Evolutionary conservation across 2,329 filamentous ascomycete genomes (phyloP).

Genomic region (Epichloe coenophiala): DNA sequence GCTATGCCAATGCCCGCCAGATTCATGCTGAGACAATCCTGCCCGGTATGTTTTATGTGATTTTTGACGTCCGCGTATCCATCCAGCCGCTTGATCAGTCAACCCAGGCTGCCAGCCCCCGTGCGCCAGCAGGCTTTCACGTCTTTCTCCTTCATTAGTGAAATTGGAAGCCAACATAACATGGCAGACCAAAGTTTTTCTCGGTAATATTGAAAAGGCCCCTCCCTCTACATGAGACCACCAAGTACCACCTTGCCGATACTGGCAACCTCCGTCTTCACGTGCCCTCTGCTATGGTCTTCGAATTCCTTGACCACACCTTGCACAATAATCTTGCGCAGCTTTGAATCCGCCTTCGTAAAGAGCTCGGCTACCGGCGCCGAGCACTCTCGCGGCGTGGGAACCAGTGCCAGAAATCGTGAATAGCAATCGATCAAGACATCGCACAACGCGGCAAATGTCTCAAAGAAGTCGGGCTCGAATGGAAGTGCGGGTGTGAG

Average conservation of each 20-base stretch:
- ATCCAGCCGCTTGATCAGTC: neutral
- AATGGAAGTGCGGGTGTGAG: constrained; percentile 89
- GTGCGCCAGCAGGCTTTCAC: too few species aligned
- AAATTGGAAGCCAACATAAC: too few species aligned
- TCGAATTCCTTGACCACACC: constrained; percentile 88
- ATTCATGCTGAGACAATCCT: neutral
- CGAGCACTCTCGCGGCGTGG: constrained; percentile 60
- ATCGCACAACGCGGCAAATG: constrained; percentile 90
- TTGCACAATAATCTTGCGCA: constrained; percentile 80
- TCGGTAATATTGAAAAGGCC: too few species aligned
- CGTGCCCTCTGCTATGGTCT: constrained; percentile 61
- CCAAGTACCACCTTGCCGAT: constrained; percentile 83
- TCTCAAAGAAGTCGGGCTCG: constrained; percentile 93
- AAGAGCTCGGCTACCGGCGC: constrained; percentile 70
- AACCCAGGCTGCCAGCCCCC: neutral
- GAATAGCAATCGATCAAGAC: constrained; percentile 88
- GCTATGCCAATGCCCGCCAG: neutral
- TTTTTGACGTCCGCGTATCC: neutral
- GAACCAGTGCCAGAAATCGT: constrained; percentile 59
- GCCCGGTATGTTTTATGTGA: neutral
- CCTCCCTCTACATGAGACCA: constrained; percentile 54
- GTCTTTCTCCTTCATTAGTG: too few species aligned
- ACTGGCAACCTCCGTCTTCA: constrained; percentile 70
- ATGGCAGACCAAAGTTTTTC: too few species aligned
- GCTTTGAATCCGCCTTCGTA: constrained; percentile 70